A percentile compares a stretch with the other conserved stretches of the same genome.
Evolutionary conservation across 2,329 filamentous ascomycete genomes (phyloP).

Genomic region (Myriosclerotinia curreyana): DNA sequence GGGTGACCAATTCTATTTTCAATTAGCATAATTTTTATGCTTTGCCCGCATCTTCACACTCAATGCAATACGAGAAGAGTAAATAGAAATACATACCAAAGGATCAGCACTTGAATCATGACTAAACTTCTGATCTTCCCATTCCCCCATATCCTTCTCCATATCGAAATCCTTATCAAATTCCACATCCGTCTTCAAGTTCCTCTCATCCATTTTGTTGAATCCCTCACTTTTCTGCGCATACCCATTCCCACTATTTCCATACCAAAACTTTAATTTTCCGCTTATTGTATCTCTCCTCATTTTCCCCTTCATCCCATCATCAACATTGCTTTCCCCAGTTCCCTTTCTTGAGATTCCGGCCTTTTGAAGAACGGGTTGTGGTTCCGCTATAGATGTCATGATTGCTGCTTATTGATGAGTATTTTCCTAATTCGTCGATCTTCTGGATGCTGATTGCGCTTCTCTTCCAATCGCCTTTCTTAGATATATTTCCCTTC

Average conservation of each 20-base stretch:
- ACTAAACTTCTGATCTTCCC: background rate
- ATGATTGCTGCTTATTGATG: background rate
- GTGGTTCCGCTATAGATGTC: conserved; percentile 13
- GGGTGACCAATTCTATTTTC: conserved; percentile 51
- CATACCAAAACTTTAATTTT: conserved; percentile 7
- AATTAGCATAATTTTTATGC: background rate
- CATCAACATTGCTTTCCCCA: background rate
- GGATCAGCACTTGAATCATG: conserved; percentile 2
- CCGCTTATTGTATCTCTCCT: conserved; percentile 7
- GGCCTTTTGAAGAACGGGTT: background rate
- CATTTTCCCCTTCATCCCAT: background rate
- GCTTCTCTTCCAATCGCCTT: background rate
- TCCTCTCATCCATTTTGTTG: background rate
- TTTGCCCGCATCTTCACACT: too few species aligned
- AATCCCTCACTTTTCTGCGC: background rate
- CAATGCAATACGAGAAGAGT: background rate
- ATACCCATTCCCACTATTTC: too few species aligned
- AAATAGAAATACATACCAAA: background rate
- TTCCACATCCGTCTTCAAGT: background rate
- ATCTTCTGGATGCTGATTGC: background rate
- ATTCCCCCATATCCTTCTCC: conserved; percentile 1
- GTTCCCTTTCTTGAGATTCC: background rate
- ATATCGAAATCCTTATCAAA: background rate
- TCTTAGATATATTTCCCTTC: background rate
- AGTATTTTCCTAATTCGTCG: background rate